These are phyloP conservation scores for Tilletia walkeri DNA, from an alignment of 1,284 basidiomycete genomes.

Conservation along the genomic window DNA sequence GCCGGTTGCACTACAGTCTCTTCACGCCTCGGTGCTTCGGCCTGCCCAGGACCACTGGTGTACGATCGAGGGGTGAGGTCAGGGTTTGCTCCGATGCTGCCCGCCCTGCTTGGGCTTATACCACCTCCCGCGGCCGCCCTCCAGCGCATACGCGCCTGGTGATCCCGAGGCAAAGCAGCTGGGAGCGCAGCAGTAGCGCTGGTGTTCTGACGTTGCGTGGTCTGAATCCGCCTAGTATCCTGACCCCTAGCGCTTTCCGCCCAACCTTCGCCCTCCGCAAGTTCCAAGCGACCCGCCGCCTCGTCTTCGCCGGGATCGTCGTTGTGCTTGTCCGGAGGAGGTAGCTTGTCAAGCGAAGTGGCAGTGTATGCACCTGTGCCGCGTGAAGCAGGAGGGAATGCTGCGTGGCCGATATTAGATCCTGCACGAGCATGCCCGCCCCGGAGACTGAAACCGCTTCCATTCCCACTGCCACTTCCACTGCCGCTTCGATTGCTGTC, in stretches of 20 bases:
- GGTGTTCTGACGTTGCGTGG: too few relatives aligned
- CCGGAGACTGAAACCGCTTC: slow-evolving; percentile 5
- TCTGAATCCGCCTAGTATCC: not conserved
- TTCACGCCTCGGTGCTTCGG: not conserved
- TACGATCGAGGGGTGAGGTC: too few relatives aligned
- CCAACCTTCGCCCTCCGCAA: not conserved
- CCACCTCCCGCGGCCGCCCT: too few relatives aligned
- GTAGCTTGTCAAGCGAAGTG: slow-evolving; percentile 1
- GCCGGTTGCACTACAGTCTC: not conserved
- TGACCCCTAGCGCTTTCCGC: not conserved
- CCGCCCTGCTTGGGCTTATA: too few relatives aligned
- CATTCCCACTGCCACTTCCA: slow-evolving; percentile 4
- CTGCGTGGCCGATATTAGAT: not conserved
- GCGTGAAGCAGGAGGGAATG: too few relatives aligned
- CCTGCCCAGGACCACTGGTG: too few relatives aligned
- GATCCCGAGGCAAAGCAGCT: too few relatives aligned
- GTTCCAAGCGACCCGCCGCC: slow-evolving; percentile 3
- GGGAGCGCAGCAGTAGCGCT: too few relatives aligned
- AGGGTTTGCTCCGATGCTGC: too few relatives aligned
- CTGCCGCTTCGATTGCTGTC: not conserved
- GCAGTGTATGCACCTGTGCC: not conserved
- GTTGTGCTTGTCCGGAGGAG: not conserved
- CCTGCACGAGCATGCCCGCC: slow-evolving; percentile 10
- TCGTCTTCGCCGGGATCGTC: slow-evolving; percentile 14
- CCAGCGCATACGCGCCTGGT: too few relatives aligned